phyloP scores from a whole-genome alignment of 176 grass and related monocot species.

The bread wheat (Triticum aestivum) region DNA sequence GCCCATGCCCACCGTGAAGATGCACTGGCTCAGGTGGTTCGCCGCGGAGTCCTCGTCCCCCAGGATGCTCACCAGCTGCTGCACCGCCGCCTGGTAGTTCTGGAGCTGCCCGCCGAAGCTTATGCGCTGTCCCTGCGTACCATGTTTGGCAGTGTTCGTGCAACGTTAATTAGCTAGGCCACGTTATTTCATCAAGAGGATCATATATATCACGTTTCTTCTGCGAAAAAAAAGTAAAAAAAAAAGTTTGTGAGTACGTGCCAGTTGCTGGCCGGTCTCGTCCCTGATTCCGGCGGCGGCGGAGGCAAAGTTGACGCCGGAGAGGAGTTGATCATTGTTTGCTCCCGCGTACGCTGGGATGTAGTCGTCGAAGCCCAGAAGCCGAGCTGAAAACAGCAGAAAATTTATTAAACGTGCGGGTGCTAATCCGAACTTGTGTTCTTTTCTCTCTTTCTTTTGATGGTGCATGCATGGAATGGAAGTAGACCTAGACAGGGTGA shows the following conservation, averaged over 20 bases:
- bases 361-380: slow-evolving; percentile 74
- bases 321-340: slow-evolving; percentile 47
- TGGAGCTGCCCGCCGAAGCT: slow-evolving; percentile 58
- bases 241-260: not conserved
- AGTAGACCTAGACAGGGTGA: no score
- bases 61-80: slow-evolving; percentile 64
- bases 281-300: slow-evolving; percentile 87
- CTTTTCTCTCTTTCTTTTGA: not conserved
- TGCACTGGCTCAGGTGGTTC: slow-evolving; percentile 83
- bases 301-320: slow-evolving; percentile 89
- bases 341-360: slow-evolving; percentile 65
- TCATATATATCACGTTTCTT: not conserved
- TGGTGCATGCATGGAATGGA: not conserved
- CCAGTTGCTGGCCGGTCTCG: slow-evolving; percentile 87
- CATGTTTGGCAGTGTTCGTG: not conserved
- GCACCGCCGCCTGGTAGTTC: slow-evolving; percentile 76
- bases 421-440: not conserved
- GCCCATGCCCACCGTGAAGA: slow-evolving; percentile 86
- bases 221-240: no score
- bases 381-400: slow-evolving; percentile 45
- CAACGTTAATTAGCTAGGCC: not conserved
- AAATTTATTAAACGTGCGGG: not conserved
- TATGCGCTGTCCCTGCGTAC: slow-evolving; percentile 57
- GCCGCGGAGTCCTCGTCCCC: slow-evolving; percentile 68
- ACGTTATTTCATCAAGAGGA: not conserved